Conservation (phyloP, 371 early-diverging fungal species). For the Mortierella sp. region DNA sequence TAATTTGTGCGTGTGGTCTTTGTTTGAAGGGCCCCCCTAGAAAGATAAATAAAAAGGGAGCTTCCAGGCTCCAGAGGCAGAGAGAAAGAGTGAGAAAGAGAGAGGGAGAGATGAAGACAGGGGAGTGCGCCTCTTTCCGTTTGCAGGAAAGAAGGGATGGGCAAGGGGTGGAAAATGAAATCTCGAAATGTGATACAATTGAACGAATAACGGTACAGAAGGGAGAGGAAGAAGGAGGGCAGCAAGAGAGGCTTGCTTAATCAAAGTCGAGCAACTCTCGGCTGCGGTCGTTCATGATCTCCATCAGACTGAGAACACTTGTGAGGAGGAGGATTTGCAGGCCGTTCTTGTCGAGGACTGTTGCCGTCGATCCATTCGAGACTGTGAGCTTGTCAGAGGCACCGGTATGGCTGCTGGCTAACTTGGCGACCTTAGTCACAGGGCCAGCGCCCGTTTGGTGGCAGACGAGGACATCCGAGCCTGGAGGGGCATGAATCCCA, state of each 20-base stretch:
- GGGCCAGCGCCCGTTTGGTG: slow-evolving; percentile 38
- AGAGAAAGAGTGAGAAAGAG: not conserved
- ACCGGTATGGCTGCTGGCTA: slow-evolving; percentile 43
- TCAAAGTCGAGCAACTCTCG: slow-evolving; percentile 54
- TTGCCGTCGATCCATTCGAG: slow-evolving; percentile 38
- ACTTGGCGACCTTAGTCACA: slow-evolving; percentile 35
- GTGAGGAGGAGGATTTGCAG: slow-evolving; percentile 53
- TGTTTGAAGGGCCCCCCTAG: slow-evolving; percentile 12
- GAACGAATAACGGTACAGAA: not conserved
- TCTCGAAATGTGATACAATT: not conserved
- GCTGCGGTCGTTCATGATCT: slow-evolving; percentile 56
- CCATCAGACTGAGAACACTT: slow-evolving; percentile 53
- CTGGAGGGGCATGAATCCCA: slow-evolving; percentile 38
- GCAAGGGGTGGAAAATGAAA: not conserved
- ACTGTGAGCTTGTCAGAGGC: slow-evolving; percentile 43
- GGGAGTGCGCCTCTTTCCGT: no score
- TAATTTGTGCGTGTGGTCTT: not conserved
- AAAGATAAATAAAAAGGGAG: not conserved
- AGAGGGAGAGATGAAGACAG: not conserved
- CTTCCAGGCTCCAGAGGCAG: not conserved
- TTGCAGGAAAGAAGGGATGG: no score
- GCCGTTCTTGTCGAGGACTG: slow-evolving; percentile 51
- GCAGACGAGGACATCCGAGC: slow-evolving; percentile 51
- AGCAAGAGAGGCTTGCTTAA: not conserved
- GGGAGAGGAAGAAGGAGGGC: not conserved